Evolutionary conservation across 2,329 filamentous ascomycete genomes (phyloP), one percentile per base, ranked within the genome.

Genomic region (Exophiala spinifera): DNA sequence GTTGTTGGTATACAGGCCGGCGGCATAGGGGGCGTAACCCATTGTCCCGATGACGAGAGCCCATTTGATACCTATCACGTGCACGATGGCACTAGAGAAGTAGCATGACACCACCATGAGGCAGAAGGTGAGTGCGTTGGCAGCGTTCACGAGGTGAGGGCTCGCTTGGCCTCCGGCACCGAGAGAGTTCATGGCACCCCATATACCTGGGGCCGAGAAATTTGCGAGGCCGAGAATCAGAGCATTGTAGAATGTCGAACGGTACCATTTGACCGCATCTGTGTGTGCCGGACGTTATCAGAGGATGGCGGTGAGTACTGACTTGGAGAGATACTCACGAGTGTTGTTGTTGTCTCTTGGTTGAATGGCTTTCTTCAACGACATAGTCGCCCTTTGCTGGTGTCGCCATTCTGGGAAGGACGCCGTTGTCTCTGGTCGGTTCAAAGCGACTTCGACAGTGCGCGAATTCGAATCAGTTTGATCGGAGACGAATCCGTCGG

Each of bases 101-200:
- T 79, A 83, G 65, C 86, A 89, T 0, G 84, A 86, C 0, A 89
- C 64, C 0, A 89, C 83, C 86, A 89, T 89, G 6, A 89, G 76
- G 44, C 83, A 83, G 65, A 89, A 89, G 0, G 85, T 88, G 36
- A 89, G 68, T 0, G 86, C 82, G 61, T 90, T 90, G 13, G 84
- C 85, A 0, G 82, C 78, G 63, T 88, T 89, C 46, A 89, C 82
- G 1, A 89, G 75, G 62, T 83, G 78, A 0, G 86, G 86, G 7
- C 78, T 76, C 59, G 83, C 77, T 25, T 81, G 77, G 2, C 87
- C 87, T 46, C 86, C 87, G 1, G 84, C 87, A 8, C 86, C 86
- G 0, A 89, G 77, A 0, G 80, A 84, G 71, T 76, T 76, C 14
- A 78, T 64, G 3, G 75, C 75, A 52, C 74, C 76, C 74, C 75